Base-by-base conservation (phyloP, 169 alveolate genomes). In the Plasmodium coatneyi region DNA sequence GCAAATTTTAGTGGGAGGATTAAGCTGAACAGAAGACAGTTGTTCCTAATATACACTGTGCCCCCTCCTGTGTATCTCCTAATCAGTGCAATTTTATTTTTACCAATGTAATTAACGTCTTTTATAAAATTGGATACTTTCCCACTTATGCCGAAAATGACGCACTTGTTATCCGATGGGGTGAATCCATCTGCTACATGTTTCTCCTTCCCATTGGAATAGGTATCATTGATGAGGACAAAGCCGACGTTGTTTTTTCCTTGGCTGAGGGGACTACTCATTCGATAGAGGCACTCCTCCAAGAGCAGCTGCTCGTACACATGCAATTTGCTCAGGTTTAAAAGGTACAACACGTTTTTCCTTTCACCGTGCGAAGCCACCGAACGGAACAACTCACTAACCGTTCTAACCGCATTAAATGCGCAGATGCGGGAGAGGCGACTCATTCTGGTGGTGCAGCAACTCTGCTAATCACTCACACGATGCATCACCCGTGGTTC, bases 11-110 rank as follows among this genome's bases (percentile, higher is more conserved):
- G 66, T 0, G 97, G 93, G 14, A 96, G 95, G 19, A 96, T 96
- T n/a, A 96, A 39, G 30, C 96, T 92, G 1, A 95, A 49, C 71
- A 92, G 71, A 9, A 96, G 14, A 16, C 95, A 92, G 60, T 93
- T 91, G 32, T 92, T 92, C 76, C 92, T 96, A 19, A 96, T 93
- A 66, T 92, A 82, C 10, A 96, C 97, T 10, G 97, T 96, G 5
- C 97, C 97, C 2, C 97, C 97, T 3, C 97, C 97, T 30, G 97
- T 96, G 78, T 91, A 96, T 32, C 97, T 93, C 30, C 82, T 90
- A 28, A 96, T 96, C 30, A 95, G 41, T 5, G 80, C 25, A 1
- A 96, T 93, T 5, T 94, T 92, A 25, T 84, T 71, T 16, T 76
- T 39, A 22, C 86, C 72, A 74, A 95, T 78, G 46, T 86, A 91